Evolutionary conservation across 768 basidiomycete genomes (phyloP), one percentile per base, ranked within the genome.

Genomic region (Rhodosporidiobolus sp.): DNA sequence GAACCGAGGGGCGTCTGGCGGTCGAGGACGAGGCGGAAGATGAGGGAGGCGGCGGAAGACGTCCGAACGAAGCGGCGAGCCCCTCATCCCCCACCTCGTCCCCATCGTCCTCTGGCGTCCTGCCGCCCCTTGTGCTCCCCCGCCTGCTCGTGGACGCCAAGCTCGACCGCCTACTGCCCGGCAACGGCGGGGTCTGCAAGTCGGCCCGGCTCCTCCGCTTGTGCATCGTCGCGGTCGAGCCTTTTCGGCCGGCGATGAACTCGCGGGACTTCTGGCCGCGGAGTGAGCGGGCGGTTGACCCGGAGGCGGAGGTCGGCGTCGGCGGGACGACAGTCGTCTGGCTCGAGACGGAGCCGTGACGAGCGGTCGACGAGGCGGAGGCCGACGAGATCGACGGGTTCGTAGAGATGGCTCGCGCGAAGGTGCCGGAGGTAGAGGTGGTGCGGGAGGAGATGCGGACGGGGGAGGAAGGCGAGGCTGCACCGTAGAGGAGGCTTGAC

Each of bases 351-450:
- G 61, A 63, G 3, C 52, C 48, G 22, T 60, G 65, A 9, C 53
- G 26, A 4, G 62, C 30, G 1, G 45, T 12, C n/a, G 26, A 54
- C 17, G 7, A 14, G 53, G 53, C 12, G 53, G n/a, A 6, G n/a
- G 53, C 26, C 16, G 26, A 22, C 14, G 54, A 7, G 30, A 8
- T 35, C 9, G 38, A 6, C 11, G 70, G 70, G 60, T 71, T 71
- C 28, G 70, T 72, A 14, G 70, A 65, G 20, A 72, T 48, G 3
- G 65, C 65, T 20, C 65, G 46, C 38, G 67, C 70, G 61, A 67
- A 11, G 22, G 65, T 52, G 35, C 54, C 56, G 2, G 55, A 32
- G 3, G 46, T 2, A 28, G 38, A 12, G 30, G 8, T 11, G 19
- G 10, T 34, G 4, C 59, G 64, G 28, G 34, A 11, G n/a, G 64